A percentile compares a stretch with the other conserved stretches of the same genome.
These are phyloP conservation scores for Neofusicoccum parvum DNA, from an alignment of 2,329 filamentous ascomycete species.

Conservation along the genomic window DNA sequence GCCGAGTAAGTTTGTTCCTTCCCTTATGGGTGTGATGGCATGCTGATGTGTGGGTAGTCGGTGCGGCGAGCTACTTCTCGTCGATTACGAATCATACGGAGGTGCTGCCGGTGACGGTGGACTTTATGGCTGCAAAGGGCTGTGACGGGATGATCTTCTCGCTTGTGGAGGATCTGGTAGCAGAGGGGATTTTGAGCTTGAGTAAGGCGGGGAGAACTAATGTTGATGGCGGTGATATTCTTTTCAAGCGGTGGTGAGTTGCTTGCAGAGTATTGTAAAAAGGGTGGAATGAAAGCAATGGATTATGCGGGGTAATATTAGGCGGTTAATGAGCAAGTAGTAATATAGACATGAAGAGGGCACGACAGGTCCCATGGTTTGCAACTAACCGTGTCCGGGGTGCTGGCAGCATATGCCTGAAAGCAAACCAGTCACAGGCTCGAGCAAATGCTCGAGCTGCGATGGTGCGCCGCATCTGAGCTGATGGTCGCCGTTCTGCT, in stretches of 20 bases:
- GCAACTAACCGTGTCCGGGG: too few species aligned
- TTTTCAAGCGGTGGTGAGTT: conserved; percentile 30
- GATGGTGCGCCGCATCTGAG: too few species aligned
- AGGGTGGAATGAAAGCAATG: too few species aligned
- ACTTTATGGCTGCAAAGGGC: conserved; percentile 60
- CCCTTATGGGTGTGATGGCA: background rate
- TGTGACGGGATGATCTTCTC: conserved; percentile 63
- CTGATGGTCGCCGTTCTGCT: too few species aligned
- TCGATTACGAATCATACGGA: conserved; percentile 53
- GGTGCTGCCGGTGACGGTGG: conserved; percentile 59
- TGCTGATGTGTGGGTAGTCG: conserved; percentile 32
- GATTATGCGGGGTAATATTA: too few species aligned
- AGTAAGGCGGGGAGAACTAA: conserved; percentile 48
- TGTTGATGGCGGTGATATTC: conserved; percentile 44
- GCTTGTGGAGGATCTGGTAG: conserved; percentile 55
- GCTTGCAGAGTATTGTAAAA: too few species aligned
- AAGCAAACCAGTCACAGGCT: too few species aligned
- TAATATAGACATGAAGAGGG: too few species aligned
- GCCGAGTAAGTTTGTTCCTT: conserved; percentile 32
- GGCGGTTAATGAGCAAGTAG: too few species aligned
- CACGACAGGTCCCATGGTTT: too few species aligned
- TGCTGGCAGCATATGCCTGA: too few species aligned
- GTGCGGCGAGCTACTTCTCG: conserved; percentile 46
- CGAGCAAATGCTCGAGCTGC: too few species aligned
- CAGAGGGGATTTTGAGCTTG: conserved; percentile 51